Evolutionary conservation across 2,329 filamentous ascomycete species (phyloP), one percentile per base, ranked within the genome.

Genomic region (Arthroderma sp.): DNA sequence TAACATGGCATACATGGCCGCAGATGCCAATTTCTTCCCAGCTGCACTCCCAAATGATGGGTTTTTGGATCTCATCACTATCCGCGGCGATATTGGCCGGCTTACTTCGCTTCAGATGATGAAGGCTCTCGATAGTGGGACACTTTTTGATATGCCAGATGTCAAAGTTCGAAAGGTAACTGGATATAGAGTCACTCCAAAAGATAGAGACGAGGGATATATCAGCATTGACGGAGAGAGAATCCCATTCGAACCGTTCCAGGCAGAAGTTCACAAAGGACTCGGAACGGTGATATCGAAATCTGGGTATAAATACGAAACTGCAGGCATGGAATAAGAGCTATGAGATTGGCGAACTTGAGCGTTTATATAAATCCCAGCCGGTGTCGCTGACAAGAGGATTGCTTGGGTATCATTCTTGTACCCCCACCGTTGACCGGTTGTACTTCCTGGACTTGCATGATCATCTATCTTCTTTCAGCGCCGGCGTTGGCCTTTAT

Each of bases 171-270:
- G 80, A 55, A 98, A 98, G 62, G 74, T 95, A 3, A 74, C 75
- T n/a, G 91, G 82, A 0, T 95, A 91, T 60, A 76, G 91, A 36
- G 81, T 98, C 50, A 80, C 81, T 3, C 91, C 91, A 0, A 78
- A 77, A 43, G 67, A 81, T 50, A 73, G 80, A 55, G 68, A 75
- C 34, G 74, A 80, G 50, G 89, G 89, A 1, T 91, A 84, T 61
- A 93, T 98, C 60, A 93, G 86, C 60, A 86, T 98, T 52, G 91
- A 96, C 57, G 91, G 91, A 33, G 91, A 98, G 65, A 74, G 76
- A 44, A 72, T 94, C 2, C 83, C 86, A 0, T 96, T 94, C 60
- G 81, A 81, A 54, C 83, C 85, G 0, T 93, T 95, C 59, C 91
- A 98, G 67, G 85, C 81, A 2, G 91, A 98, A 65, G 73, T 95